Evolutionary conservation across 495 filamentous ascomycete genomes (phyloP), one percentile per base, ranked within the genome.

Genomic region (Pyrenula massariospora): DNA sequence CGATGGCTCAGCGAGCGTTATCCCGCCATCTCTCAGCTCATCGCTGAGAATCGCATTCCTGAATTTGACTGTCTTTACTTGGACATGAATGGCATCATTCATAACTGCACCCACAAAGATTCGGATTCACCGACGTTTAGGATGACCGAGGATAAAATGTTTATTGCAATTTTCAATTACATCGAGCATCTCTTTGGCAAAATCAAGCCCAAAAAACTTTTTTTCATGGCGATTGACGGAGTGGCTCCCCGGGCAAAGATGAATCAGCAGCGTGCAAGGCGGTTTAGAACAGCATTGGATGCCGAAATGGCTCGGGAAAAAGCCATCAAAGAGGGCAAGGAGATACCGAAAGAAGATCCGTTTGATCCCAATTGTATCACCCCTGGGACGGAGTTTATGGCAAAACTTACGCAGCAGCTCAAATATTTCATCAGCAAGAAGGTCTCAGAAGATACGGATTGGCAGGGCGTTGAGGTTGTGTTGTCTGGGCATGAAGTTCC

Each of bases 341-440:
- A 95, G 72, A 84, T 99, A 80, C 94, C 94, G 22, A 93, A 88
- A 62, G 93, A 97, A 62, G 90, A 91, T 57, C 78, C 93, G 8
- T 99, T 99, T 63, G 94, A 99, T 75, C 96, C 91, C 75, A 99
- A 99, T 68, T 96, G 93, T 68, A 99, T 99, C 61, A 99, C 94
- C 1, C 94, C 94, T 15, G 91, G 89, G 66, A 99, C 94, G 24
- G 89, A 91, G 64, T 99, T 99, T 65, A 99, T 99, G 94, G 89
- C 90, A 42, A 91, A 88, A 67, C 79, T 99, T 61, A 91, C 94
- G 19, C 75, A 82, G 59, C 94, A 99, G 73, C 78, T 99, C 55
- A 95, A 94, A 69, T 99, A 97, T 66, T 99, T 99, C 66, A 84
- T 99, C 73, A 93, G 84, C 79, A 99, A 97, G 73, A 99, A 99